These are phyloP conservation scores for Globisporangium iwayamae DNA, from an alignment of 352 stramenopile genomes.

Conservation along the genomic window DNA sequence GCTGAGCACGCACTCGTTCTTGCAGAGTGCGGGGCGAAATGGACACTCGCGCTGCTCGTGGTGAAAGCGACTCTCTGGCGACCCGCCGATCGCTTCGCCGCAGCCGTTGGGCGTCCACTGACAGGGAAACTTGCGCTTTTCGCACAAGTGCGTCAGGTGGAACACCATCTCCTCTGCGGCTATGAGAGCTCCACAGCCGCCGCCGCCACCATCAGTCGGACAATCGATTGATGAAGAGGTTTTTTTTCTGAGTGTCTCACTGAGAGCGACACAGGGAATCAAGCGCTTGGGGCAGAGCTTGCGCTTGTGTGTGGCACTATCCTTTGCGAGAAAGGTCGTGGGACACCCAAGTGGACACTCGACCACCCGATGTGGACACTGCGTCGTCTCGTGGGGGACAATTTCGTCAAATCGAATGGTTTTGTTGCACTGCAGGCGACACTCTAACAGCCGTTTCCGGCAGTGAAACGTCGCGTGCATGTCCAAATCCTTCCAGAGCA, in stretches of 20 bases:
- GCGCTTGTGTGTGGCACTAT: constrained; percentile 30
- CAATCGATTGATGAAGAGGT: not conserved
- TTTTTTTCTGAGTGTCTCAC: constrained; percentile 9
- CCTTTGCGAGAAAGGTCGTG: constrained; percentile 38
- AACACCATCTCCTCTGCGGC: constrained; percentile 54
- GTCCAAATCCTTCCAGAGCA: constrained; percentile 33
- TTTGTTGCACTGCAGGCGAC: constrained; percentile 44
- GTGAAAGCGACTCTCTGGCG: constrained; percentile 31
- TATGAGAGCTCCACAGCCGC: constrained; percentile 47
- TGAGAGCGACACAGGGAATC: constrained; percentile 27
- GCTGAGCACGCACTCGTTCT: constrained; percentile 44
- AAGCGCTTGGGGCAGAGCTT: constrained; percentile 53
- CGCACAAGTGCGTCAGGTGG: constrained; percentile 51
- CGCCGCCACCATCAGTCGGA: constrained; percentile 15
- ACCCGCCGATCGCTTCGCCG: constrained; percentile 32
- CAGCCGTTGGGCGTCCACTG: constrained; percentile 57
- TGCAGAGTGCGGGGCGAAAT: constrained; percentile 46
- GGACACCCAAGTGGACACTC: constrained; percentile 36
- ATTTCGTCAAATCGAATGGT: constrained; percentile 41
- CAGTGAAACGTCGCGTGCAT: constrained; percentile 52
- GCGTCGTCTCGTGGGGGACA: constrained; percentile 41
- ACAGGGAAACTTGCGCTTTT: constrained; percentile 38
- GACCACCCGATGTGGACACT: constrained; percentile 47
- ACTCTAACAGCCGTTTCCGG: constrained; percentile 46
- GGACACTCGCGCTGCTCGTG: constrained; percentile 61